A percentile compares a stretch with the other conserved stretches of the same genome.
phyloP scores from a whole-genome alignment of 345 rosid species.

The Cardamine occulta region DNA sequence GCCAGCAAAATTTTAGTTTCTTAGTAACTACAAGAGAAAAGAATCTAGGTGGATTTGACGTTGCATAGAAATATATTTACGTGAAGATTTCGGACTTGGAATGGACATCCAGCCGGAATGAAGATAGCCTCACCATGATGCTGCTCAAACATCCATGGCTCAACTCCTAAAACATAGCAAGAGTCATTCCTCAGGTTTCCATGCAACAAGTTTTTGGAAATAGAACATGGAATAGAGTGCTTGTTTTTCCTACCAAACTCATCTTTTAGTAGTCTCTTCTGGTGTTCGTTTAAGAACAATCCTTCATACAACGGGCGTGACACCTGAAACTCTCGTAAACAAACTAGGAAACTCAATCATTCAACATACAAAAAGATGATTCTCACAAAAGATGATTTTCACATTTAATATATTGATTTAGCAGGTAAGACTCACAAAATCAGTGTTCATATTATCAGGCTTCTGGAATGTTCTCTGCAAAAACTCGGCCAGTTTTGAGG shows the following conservation, averaged over 20 bases:
- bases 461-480: constrained; percentile 47
- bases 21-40: constrained; percentile 7
- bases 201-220: constrained; percentile 18
- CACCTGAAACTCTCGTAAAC: constrained; percentile 55
- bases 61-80: constrained; percentile 41
- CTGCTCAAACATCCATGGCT: constrained; percentile 93
- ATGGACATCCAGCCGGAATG: constrained; percentile 96
- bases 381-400: constrained; percentile 3
- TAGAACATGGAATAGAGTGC: background rate
- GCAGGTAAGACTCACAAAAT: constrained; percentile 54
- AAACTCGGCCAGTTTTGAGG: constrained; percentile 66
- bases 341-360: constrained; percentile 29
- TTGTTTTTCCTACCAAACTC: constrained; percentile 65
- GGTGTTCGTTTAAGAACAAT: constrained; percentile 60
- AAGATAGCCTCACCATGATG: constrained; percentile 82
- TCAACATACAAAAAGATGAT: constrained; percentile 1
- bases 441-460: constrained; percentile 43
- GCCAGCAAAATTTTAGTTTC: background rate
- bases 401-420: constrained; percentile 18
- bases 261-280: constrained; percentile 67
- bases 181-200: constrained; percentile 18
- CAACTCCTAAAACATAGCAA: constrained; percentile 65
- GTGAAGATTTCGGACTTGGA: constrained; percentile 80
- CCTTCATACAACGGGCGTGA: constrained; percentile 63
- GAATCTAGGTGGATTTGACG: background rate